A percentile compares a stretch with the other conserved stretches of the same genome.
Conservation (phyloP, 148 eudicot species). For the Spergularia marina region DNA sequence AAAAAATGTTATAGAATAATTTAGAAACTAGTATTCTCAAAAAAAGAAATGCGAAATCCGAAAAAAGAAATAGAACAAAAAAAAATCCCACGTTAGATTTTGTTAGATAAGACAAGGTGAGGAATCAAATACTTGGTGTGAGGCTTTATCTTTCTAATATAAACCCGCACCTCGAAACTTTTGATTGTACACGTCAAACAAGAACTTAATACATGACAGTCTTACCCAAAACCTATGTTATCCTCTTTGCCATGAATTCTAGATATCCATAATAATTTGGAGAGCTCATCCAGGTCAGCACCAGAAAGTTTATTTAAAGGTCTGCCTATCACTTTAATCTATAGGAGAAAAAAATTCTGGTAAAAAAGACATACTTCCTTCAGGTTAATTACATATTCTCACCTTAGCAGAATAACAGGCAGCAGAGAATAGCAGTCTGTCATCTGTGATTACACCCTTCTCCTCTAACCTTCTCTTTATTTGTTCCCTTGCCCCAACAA, state of each 20-base stretch:
- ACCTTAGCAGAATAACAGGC: conserved; percentile 86
- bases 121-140: no score
- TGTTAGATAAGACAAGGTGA: no score
- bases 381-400: conserved; percentile 21
- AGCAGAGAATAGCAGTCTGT: conserved; percentile 61
- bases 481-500: conserved; percentile 88
- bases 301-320: not conserved
- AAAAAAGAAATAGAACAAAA: no score
- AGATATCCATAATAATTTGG: not conserved
- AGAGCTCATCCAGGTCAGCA: not conserved
- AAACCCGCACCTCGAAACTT: no score
- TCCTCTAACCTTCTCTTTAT: conserved; percentile 79
- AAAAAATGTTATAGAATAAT: no score
- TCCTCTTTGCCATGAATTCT: not conserved
- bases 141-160: no score
- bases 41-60: no score
- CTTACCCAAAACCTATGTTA: no score
- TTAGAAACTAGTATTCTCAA: no score
- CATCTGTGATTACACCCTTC: conserved; percentile 80
- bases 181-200: no score
- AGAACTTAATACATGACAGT: no score
- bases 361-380: not conserved
- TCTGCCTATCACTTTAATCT: not conserved
- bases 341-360: not conserved
- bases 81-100: no score